These are phyloP conservation scores for Candida verbasci DNA, from an alignment of 805 yeast genomes.

Conservation along the genomic window DNA sequence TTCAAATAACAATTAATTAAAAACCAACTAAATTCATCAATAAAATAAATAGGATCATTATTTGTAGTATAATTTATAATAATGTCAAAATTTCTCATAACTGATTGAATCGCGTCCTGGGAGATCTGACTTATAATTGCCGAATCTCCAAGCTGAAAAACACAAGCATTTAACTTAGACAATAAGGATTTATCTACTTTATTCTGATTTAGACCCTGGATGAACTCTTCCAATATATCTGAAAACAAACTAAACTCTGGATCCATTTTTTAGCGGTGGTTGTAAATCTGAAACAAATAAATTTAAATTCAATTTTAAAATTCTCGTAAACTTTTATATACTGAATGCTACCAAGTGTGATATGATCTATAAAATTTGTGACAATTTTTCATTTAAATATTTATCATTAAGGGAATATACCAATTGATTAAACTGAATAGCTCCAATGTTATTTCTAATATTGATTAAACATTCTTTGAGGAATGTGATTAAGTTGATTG, in stretches of 20 bases:
- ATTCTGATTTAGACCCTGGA: too few species aligned
- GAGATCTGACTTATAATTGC: too few species aligned
- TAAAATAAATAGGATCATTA: background rate
- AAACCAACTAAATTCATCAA: constrained; percentile 2
- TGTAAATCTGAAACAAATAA: background rate
- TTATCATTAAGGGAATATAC: constrained; percentile 29
- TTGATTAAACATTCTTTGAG: constrained; percentile 28
- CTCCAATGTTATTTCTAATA: constrained; percentile 21
- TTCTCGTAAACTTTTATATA: background rate
- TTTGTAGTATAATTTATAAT: background rate
- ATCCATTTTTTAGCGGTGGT: too few species aligned
- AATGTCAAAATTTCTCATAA: background rate
- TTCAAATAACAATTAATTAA: constrained; percentile 1
- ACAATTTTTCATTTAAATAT: constrained; percentile 29
- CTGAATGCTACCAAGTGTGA: constrained; percentile 1
- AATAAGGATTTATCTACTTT: too few species aligned
- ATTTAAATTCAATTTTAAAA: background rate
- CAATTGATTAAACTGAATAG: constrained; percentile 29
- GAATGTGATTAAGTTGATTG: constrained; percentile 43
- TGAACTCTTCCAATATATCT: too few species aligned
- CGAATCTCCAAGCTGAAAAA: too few species aligned
- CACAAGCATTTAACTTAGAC: background rate
- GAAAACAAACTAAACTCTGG: too few species aligned
- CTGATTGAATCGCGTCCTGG: background rate
- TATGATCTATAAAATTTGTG: background rate